A percentile compares a stretch with the other conserved stretches of the same genome.
These are phyloP conservation scores for Cutaneotrichosporon sp. DNA, from an alignment of 1,284 basidiomycete species.

Conservation along the genomic window DNA sequence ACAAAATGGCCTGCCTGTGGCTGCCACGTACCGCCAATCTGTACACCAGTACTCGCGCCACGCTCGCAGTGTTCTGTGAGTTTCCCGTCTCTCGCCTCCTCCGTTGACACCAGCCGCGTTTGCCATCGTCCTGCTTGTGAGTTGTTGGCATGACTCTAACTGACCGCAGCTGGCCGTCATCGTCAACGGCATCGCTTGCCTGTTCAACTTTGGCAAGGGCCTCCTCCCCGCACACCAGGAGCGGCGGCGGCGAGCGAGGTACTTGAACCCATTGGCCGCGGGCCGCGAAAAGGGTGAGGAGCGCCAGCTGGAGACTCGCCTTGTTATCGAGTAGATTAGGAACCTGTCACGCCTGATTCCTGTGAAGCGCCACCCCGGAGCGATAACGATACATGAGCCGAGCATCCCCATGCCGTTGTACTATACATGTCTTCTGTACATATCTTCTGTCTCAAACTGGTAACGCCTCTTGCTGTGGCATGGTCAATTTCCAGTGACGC, in stretches of 20 bases:
- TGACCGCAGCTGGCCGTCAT: slow-evolving; percentile 31
- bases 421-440: too few relatives aligned
- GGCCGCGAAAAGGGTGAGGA: neutral
- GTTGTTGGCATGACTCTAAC: neutral
- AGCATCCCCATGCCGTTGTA: too few relatives aligned
- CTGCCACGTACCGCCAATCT: slow-evolving; percentile 28
- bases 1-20: slow-evolving; percentile 44
- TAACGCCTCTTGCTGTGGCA: neutral
- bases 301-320: neutral
- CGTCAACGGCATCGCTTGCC: slow-evolving; percentile 35
- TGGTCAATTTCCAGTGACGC: neutral
- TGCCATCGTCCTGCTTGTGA: slow-evolving; percentile 38
- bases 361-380: neutral
- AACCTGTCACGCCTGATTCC: neutral
- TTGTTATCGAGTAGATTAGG: slow-evolving; percentile 4
- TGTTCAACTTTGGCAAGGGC: slow-evolving; percentile 42
- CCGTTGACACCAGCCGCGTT: slow-evolving; percentile 33
- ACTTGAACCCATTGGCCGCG: neutral
- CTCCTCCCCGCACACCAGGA: slow-evolving; percentile 34
- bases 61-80: slow-evolving; percentile 45
- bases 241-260: neutral
- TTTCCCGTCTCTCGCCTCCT: neutral
- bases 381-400: neutral
- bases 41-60: slow-evolving; percentile 39
- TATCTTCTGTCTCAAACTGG: neutral